Evolutionary conservation across 306 rosid genomes (phyloP), one percentile per base, ranked within the genome.

Genomic region (Hippophae gyantsensis): DNA sequence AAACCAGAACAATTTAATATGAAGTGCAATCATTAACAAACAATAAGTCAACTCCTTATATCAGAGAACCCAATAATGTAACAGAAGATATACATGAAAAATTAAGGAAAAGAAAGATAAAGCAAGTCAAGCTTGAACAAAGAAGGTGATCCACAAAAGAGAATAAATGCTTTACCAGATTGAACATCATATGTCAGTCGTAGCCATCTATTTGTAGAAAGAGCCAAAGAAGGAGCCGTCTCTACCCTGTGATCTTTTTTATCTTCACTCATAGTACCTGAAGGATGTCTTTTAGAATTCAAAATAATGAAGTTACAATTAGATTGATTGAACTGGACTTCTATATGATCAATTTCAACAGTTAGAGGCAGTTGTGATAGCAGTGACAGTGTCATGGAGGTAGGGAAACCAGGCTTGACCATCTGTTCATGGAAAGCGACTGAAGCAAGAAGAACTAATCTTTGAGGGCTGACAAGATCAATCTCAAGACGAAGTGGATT

Each of bases 371-470:
- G 75, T 63, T 78, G 89, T 12, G 95, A 92, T 61, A 79, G 75
- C 69, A 92, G 95, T 56, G 99, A 92, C 25, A 92, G 57, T 43
- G 95, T 80, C 61, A 92, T 65, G 67, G 50, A 54, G 46, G 93
- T 74, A 58, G 93, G 75, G 56, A 69, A 56, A 26, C 88, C 86
- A 51, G 89, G 98, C 81, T 85, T 92, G 71, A 82, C 71, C 43
- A 73, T 61, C 77, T 83, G 95, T 69, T 88, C 98, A 73, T 85
- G 96, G 69, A 92, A 92, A 78, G 89, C 93, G 81, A 88, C 89
- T 42, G 96, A 85, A 32, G 93, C 96, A 69, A 92, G 86, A 81
- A 92, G 85, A 60, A 80, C 98, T 67, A 77, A 67, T 76, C 98
- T 78, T 57, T 87, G 95, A 43, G 98, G 98, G 75, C 95, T 92